Evolutionary conservation across 2,329 filamentous ascomycete species (phyloP).

Genomic region (Aspergillus phoenicis): DNA sequence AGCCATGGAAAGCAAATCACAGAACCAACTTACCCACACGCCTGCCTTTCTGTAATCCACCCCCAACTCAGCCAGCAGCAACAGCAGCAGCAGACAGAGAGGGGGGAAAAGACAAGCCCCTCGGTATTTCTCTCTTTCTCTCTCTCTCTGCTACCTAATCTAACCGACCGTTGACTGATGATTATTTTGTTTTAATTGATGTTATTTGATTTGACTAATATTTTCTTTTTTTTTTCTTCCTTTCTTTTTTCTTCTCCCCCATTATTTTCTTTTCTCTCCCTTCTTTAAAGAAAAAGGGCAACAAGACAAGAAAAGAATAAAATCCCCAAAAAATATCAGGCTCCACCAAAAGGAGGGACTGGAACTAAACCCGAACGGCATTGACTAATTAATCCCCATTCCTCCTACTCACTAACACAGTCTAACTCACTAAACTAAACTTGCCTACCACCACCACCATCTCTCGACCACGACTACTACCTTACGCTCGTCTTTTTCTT

Average conservation of each 20-base stretch:
- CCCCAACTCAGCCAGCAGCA: constrained; percentile 2
- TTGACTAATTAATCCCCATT: constrained; percentile 8
- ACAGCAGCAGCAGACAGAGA: too few relatives aligned
- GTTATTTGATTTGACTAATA: too few relatives aligned
- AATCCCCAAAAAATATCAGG: background rate
- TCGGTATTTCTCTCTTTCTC: background rate
- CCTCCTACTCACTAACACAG: constrained; percentile 14
- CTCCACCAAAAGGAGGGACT: background rate
- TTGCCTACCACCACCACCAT: constrained; percentile 14
- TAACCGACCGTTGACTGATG: background rate
- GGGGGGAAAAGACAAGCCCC: background rate
- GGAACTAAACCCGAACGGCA: constrained; percentile 2
- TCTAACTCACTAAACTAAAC: constrained; percentile 12
- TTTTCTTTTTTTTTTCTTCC: too few relatives aligned
- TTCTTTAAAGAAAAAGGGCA: background rate
- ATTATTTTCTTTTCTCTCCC: too few relatives aligned
- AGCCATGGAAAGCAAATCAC: background rate
- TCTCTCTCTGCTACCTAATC: background rate
- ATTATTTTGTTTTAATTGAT: too few relatives aligned
- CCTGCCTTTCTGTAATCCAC: background rate
- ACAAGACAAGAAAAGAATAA: background rate
- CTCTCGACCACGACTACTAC: constrained; percentile 1
- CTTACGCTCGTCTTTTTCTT: constrained; percentile 16
- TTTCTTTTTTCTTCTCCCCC: too few relatives aligned
- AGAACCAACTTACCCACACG: background rate